Evolutionary conservation across 2,329 filamentous ascomycete species (phyloP), one percentile per base, ranked within the genome.

Genomic region (Aspergillus jensenii): DNA sequence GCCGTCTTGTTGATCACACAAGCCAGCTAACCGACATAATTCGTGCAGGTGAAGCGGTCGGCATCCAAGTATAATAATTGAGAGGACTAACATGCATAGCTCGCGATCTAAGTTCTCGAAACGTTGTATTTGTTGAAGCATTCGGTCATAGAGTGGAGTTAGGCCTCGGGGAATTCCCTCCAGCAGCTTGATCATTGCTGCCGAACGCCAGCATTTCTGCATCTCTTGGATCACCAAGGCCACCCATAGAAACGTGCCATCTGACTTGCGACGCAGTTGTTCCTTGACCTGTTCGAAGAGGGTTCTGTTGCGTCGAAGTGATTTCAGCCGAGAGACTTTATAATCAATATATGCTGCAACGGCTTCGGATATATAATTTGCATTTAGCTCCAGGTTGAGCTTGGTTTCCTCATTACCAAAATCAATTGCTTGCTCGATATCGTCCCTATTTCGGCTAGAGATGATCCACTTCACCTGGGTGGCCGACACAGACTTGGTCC

Each of bases 231-330:
- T 14, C 8, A 58, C 49, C 9, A 58, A 41, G 14, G 44, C 49
- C 15, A 58, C 55, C 55, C 49, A 58, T 25, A 58, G 31, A 35
- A 58, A 58, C 19, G 46, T 56, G 8, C 54, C 51, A 23, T 46
- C 35, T 14, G 51, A 49, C 17, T 55, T 58, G 19, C 31, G 21
- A 27, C 14, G 40, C 21, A 58, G 25, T 6, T 49, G 2, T 14
- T 37, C 14, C 51, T 48, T 35, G 2, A 58, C 56, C 7, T 48
- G 11, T 43, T 48, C 27, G 11, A 39, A 19, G 9, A 43, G 19
- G 14, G 17, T n/a, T 40, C 19, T 15, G 14, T 58, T 40, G 11
- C 8, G 3, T 31, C 19, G 8, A 31, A 53, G 27, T 39, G 31
- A 27, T 35, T 17, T 31, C 2, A 41, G 41, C 7, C n/a, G n/a